Evolutionary conservation across 352 stramenopile species (phyloP).

Genomic region (Pythium oligandrum): DNA sequence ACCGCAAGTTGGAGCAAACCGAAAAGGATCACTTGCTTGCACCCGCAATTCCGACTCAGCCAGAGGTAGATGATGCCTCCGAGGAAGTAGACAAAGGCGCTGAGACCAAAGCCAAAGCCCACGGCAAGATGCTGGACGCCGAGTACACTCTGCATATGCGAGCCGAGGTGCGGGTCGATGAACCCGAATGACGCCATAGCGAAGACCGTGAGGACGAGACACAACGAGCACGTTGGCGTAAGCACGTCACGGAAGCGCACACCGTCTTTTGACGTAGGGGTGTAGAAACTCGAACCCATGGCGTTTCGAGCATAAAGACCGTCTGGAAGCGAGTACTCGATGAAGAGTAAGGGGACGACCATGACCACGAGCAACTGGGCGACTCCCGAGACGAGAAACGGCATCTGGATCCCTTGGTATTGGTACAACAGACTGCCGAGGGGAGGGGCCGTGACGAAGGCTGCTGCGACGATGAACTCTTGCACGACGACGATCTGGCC

Average conservation of each 20-base stretch:
- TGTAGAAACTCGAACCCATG: constrained; percentile 19
- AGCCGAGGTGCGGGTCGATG: constrained; percentile 62
- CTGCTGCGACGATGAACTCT: constrained; percentile 61
- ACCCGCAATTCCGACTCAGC: constrained; percentile 53
- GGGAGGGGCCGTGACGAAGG: constrained; percentile 55
- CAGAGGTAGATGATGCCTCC: constrained; percentile 49
- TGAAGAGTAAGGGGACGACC: constrained; percentile 63
- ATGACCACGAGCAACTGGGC: constrained; percentile 60
- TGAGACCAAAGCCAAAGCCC: constrained; percentile 60
- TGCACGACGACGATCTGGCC: constrained; percentile 55
- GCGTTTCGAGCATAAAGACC: constrained; percentile 34
- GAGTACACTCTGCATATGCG: constrained; percentile 52
- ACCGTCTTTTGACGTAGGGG: constrained; percentile 10
- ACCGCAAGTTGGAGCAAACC: constrained; percentile 39
- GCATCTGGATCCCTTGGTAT: constrained; percentile 44
- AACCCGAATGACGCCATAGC: constrained; percentile 71
- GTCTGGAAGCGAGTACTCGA: constrained; percentile 69
- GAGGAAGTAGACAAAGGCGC: constrained; percentile 64
- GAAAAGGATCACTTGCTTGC: constrained; percentile 61
- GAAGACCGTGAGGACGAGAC: constrained; percentile 43
- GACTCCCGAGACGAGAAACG: constrained; percentile 53
- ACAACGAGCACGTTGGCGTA: constrained; percentile 46
- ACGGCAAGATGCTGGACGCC: constrained; percentile 54
- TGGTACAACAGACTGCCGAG: constrained; percentile 57
- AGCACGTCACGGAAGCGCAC: constrained; percentile 47